Evolutionary conservation across 2,329 filamentous ascomycete genomes (phyloP).

Genomic region (Pyrenophora seminiperda): DNA sequence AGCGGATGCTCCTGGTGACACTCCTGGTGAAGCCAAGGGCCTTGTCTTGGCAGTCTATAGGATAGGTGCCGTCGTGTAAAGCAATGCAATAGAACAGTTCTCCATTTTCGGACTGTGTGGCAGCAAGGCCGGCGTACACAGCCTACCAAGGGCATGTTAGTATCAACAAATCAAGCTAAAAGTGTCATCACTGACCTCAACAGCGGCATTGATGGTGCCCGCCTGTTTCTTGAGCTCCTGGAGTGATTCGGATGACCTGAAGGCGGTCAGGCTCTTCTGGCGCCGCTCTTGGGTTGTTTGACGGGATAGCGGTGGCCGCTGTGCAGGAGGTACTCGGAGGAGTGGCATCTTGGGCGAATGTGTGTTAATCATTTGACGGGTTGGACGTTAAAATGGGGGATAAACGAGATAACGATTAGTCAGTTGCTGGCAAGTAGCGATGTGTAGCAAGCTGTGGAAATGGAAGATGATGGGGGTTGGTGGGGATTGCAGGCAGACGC

Average conservation of each 20-base stretch:
- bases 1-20: not conserved
- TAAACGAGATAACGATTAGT: not conserved
- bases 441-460: not conserved
- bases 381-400: not conserved
- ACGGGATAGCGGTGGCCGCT: constrained; percentile 5
- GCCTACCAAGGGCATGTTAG: constrained; percentile 23
- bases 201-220: constrained; percentile 6
- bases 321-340: not conserved
- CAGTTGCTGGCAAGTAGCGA: not conserved
- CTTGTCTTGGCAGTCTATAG: constrained; percentile 69
- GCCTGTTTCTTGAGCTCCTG: constrained; percentile 10
- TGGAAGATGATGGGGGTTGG: not conserved
- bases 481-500: not conserved
- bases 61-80: constrained; percentile 75
- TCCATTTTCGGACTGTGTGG: constrained; percentile 57
- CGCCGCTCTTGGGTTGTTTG: constrained; percentile 10
- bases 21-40: constrained; percentile 3
- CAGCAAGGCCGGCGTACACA: constrained; percentile 68
- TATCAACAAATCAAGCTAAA: not conserved
- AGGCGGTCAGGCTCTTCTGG: constrained; percentile 9
- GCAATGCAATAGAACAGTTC: constrained; percentile 62
- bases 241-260: constrained; percentile 8
- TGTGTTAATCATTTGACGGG: not conserved
- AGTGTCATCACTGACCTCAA: constrained; percentile 5
- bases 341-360: constrained; percentile 7